Evolutionary conservation across 495 filamentous ascomycete species (phyloP).

Genomic region (Talaromyces ruber): DNA sequence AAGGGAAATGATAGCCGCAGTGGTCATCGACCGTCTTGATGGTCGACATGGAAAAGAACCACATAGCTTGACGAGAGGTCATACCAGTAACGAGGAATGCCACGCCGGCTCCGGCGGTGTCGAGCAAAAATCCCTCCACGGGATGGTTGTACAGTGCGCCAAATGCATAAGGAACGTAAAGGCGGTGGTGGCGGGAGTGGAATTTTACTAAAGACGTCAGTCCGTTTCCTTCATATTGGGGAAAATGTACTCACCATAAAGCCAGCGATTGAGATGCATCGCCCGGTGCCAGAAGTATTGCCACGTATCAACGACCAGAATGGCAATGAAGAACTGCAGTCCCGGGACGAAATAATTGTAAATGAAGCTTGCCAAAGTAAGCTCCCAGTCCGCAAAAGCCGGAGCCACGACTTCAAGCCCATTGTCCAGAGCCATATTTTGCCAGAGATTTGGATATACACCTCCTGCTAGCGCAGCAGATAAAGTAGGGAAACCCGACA

Average conservation of each 20-base stretch:
- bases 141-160: constrained; percentile 96
- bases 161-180: constrained; percentile 96
- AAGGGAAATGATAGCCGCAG: constrained; percentile 91
- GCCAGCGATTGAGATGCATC: constrained; percentile 93
- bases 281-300: constrained; percentile 92
- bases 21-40: constrained; percentile 98
- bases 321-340: constrained; percentile 63
- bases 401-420: constrained; percentile 25
- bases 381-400: constrained; percentile 57
- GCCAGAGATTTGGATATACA: constrained; percentile 48
- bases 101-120: constrained; percentile 76
- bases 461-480: constrained; percentile 66
- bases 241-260: constrained; percentile 71
- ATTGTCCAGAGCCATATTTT: constrained; percentile 23
- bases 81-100: constrained; percentile 72
- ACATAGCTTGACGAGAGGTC: constrained; percentile 70
- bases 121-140: constrained; percentile 80
- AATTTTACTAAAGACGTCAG: constrained; percentile 54
- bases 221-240: not conserved
- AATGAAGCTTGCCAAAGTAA: constrained; percentile 59
- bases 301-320: constrained; percentile 81
- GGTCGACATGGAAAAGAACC: constrained; percentile 74
- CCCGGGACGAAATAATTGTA: constrained; percentile 73
- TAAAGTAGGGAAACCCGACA: constrained; percentile 48
- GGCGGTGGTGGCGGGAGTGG: constrained; percentile 88